Base-by-base conservation (phyloP, 805 yeast genomes). In the Naumovozyma dairenensis region DNA sequence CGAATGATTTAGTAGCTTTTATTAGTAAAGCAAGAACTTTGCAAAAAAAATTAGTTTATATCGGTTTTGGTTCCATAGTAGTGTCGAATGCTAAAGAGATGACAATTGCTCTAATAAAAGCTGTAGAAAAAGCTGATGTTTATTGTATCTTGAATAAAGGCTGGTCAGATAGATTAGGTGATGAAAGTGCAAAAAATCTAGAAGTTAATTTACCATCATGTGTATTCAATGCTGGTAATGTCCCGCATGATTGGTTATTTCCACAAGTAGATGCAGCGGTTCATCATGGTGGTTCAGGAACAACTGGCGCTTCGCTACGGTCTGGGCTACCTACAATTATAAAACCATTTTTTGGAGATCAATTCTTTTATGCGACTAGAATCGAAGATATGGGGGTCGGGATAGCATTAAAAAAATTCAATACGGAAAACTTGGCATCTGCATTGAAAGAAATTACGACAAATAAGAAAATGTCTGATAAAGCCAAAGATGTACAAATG, bases 281-380 rank as follows among this genome's bases (percentile, higher is more conserved):
- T 4, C 97, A 89, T 53, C 97, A 89, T 54, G 97, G 97, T 25
- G 97, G 97, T 0, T 80, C 94, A 0, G 97, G 97, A 2, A 84
- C 96, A 0, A 89, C 96, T 0, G 97, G 97, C 6, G 95, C 96
- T 0, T 71, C 93, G 2, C 55, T 89, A 35, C 65, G 87, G 40
- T 80, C 82, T 10, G 97, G 97, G 0, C 56, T 81, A 21, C 96
- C 97, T 1, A 85, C 94, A 0, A 70, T 89, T 21, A 75, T 89
- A 46, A 89, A 87, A 55, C 97, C 97, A 2, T 89, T 89, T 51
- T 89, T 89, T 55, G 97, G 96, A 0, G 97, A 89, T 57, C 97
- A 89, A 58, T 87, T 83, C 52, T 89, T 89, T 53, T 89, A 83
- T 55, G 96, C 94, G 0, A 65, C 71, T 16, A 66, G 96, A 38